phyloP scores from a whole-genome alignment of 2,329 filamentous ascomycete genomes.

The Ceratocystis lukuohia region DNA sequence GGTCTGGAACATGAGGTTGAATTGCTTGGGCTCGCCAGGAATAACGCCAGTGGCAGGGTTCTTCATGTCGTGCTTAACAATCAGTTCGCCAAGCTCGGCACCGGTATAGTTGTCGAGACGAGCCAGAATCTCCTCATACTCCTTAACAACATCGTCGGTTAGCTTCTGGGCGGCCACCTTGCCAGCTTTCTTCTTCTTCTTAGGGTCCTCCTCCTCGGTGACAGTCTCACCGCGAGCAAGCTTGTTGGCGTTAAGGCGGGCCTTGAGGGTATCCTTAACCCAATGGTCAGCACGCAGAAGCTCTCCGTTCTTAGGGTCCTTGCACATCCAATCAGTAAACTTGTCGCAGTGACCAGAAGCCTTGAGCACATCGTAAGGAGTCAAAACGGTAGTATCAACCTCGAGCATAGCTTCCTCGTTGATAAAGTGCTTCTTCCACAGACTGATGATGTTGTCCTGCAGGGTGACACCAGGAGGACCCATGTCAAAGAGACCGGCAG shows the following conservation, averaged over 20 bases:
- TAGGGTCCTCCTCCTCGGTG: conserved; percentile 59
- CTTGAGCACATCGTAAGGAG: conserved; percentile 86
- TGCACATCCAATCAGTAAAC: conserved; percentile 99
- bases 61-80: conserved; percentile 77
- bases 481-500: conserved; percentile 84
- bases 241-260: conserved; percentile 77
- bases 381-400: conserved; percentile 87
- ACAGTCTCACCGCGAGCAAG: conserved; percentile 76
- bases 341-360: conserved; percentile 94
- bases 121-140: conserved; percentile 84
- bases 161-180: conserved; percentile 68
- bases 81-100: conserved; percentile 70
- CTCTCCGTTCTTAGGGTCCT: conserved; percentile 93
- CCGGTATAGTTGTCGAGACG: conserved; percentile 93
- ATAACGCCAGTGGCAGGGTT: conserved; percentile 70
- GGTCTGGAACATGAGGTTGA: conserved; percentile 99
- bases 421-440: conserved; percentile 89
- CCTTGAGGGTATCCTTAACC: conserved; percentile 85
- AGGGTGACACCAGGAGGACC: conserved; percentile 78
- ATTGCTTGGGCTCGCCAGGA: conserved; percentile 68
- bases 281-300: conserved; percentile 93
- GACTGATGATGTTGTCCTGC: conserved; percentile 74
- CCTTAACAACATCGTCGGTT: conserved; percentile 69
- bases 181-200: conserved; percentile 77
- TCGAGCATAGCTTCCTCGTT: conserved; percentile 91